Evolutionary conservation across 2,329 filamentous ascomycete species (phyloP).

Genomic region (Phyllosticta ampelicida): DNA sequence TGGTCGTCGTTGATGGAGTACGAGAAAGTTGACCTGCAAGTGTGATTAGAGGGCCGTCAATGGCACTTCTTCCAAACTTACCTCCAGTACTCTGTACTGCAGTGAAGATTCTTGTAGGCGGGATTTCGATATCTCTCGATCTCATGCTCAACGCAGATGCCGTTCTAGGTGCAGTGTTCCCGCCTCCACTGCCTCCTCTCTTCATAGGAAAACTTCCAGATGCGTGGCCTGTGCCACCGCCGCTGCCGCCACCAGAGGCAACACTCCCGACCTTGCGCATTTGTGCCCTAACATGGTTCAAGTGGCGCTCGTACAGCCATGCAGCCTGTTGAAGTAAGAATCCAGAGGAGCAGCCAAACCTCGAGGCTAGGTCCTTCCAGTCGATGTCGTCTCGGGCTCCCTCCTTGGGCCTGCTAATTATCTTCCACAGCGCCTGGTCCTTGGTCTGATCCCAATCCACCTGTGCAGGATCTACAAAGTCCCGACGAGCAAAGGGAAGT

Average conservation of each 20-base stretch:
- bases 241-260: constrained; percentile 45
- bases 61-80: not conserved
- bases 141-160: constrained; percentile 48
- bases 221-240: constrained; percentile 31
- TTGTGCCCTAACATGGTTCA: constrained; percentile 81
- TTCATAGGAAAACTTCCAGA: constrained; percentile 38
- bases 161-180: constrained; percentile 27
- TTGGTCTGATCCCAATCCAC: constrained; percentile 81
- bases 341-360: constrained; percentile 74
- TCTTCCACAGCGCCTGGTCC: constrained; percentile 81
- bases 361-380: constrained; percentile 38
- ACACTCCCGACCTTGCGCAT: constrained; percentile 64
- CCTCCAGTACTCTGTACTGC: constrained; percentile 26
- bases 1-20: constrained; percentile 38
- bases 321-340: constrained; percentile 90
- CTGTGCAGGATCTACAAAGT: constrained; percentile 82
- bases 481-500: constrained; percentile 75
- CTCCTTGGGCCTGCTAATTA: constrained; percentile 53
- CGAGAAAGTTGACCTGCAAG: constrained; percentile 25
- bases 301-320: constrained; percentile 84
- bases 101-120: constrained; percentile 25
- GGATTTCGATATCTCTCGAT: constrained; percentile 43
- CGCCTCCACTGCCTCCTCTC: constrained; percentile 39
- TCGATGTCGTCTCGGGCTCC: constrained; percentile 5
- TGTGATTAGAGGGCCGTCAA: not conserved